Evolutionary conservation across 1,284 basidiomycete species (phyloP).

Genomic region (Pterula multifida): DNA sequence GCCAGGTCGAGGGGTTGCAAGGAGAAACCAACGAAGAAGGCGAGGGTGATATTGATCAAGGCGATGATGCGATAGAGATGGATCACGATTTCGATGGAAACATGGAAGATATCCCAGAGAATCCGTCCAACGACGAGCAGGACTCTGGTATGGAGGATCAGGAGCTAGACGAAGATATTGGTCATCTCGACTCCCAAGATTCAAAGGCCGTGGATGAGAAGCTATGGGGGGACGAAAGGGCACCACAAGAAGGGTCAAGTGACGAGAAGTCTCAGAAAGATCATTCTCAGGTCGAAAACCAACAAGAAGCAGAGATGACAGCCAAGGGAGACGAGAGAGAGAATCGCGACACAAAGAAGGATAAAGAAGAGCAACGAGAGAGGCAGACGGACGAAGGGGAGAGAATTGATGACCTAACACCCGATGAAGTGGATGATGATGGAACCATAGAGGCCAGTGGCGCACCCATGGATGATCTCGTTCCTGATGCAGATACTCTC

Average conservation of each 20-base stretch:
- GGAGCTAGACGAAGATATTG: constrained; percentile 65
- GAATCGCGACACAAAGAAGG: constrained; percentile 19
- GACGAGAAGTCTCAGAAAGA: constrained; percentile 45
- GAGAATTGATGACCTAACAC: constrained; percentile 26
- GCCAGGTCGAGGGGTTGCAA: constrained; percentile 89
- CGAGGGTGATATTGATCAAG: constrained; percentile 41
- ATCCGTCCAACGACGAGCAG: constrained; percentile 41
- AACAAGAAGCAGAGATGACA: constrained; percentile 54
- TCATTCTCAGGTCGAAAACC: constrained; percentile 30
- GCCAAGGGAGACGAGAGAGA: constrained; percentile 58
- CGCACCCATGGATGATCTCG: constrained; percentile 8
- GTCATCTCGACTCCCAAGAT: constrained; percentile 67
- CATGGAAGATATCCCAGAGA: constrained; percentile 70
- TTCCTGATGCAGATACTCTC: neutral
- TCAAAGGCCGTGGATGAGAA: constrained; percentile 90
- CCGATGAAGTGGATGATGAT: constrained; percentile 26
- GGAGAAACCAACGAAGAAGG: constrained; percentile 45
- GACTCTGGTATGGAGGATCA: constrained; percentile 53
- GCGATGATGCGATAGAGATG: constrained; percentile 66
- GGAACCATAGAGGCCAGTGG: constrained; percentile 14
- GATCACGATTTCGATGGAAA: constrained; percentile 72
- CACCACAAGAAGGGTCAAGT: constrained; percentile 32
- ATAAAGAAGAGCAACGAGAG: constrained; percentile 23
- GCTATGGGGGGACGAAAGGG: constrained; percentile 83
- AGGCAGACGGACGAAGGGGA: constrained; percentile 12